phyloP scores from a whole-genome alignment of 495 filamentous ascomycete genomes.

The Aspergillus olivimuriae region DNA sequence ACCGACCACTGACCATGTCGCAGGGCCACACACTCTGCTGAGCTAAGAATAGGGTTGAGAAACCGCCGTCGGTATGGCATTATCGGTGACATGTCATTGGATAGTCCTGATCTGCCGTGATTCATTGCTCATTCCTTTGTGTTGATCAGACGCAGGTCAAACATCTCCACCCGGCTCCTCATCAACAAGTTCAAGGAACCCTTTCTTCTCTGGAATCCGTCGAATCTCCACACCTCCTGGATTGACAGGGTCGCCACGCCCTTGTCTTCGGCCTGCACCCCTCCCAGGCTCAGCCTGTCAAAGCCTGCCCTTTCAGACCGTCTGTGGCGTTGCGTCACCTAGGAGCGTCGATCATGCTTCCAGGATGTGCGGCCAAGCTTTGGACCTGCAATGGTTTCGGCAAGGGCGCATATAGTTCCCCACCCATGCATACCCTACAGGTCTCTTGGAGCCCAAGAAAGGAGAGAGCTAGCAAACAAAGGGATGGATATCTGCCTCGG shows the following conservation, averaged over 20 bases:
- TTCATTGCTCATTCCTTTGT: too few relatives aligned
- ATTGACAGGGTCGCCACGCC: too few relatives aligned
- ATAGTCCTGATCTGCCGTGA: not conserved
- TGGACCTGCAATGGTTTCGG: not conserved
- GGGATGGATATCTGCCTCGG: not conserved
- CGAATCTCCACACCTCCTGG: too few relatives aligned
- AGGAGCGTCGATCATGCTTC: slow-evolving; percentile 1
- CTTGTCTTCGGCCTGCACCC: too few relatives aligned
- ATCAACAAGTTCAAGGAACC: too few relatives aligned
- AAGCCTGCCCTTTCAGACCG: too few relatives aligned
- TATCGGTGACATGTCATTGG: not conserved
- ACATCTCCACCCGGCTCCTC: too few relatives aligned
- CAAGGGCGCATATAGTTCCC: slow-evolving; percentile 1
- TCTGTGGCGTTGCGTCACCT: not conserved
- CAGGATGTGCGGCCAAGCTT: slow-evolving; percentile 2
- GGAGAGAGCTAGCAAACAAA: not conserved
- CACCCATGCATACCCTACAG: not conserved
- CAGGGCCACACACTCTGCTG: not conserved
- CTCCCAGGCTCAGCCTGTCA: too few relatives aligned
- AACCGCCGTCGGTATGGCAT: not conserved
- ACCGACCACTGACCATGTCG: not conserved
- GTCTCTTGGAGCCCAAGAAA: not conserved
- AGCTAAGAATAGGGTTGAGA: not conserved
- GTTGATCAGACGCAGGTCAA: too few relatives aligned
- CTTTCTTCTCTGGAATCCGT: too few relatives aligned